Conservation (phyloP, 2,329 filamentous ascomycete species). For the Beauveria sp. region DNA sequence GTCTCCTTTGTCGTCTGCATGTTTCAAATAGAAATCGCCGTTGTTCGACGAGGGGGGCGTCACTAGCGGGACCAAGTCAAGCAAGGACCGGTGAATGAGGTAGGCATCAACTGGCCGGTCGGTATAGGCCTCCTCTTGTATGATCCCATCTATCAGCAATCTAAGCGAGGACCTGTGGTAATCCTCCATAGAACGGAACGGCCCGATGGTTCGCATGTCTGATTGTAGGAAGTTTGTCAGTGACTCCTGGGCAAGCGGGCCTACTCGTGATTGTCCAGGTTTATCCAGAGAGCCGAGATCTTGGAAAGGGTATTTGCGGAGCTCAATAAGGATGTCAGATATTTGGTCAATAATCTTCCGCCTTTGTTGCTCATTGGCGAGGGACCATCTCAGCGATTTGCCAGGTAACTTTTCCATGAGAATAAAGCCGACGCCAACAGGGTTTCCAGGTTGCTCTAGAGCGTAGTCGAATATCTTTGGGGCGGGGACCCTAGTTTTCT, state of each 20-base stretch:
- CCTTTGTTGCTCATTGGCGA: constrained; percentile 24
- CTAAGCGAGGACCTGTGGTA: constrained; percentile 26
- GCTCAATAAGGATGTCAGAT: constrained; percentile 31
- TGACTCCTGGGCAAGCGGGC: too few relatives aligned
- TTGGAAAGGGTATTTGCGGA: constrained; percentile 28
- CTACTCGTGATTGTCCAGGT: constrained; percentile 16
- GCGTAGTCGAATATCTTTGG: constrained; percentile 31
- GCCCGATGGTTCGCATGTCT: constrained; percentile 25
- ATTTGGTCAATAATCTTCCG: constrained; percentile 29
- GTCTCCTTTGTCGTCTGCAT: constrained; percentile 24
- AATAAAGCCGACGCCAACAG: constrained; percentile 32
- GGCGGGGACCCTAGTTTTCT: constrained; percentile 26
- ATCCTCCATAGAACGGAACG: constrained; percentile 27
- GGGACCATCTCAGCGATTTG: constrained; percentile 28
- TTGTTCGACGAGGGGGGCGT: constrained; percentile 16
- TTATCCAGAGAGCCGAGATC: constrained; percentile 27
- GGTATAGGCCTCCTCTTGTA: constrained; percentile 29
- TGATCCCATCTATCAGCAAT: constrained; percentile 29
- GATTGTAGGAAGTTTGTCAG: too few relatives aligned
- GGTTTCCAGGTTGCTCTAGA: constrained; percentile 22
- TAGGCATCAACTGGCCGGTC: constrained; percentile 27
- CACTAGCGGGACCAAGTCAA: constrained; percentile 25
- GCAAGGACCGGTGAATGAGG: constrained; percentile 34
- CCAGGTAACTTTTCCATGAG: constrained; percentile 35
- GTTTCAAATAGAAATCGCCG: constrained; percentile 36